Base-by-base conservation (phyloP, 805 yeast species). In the Schwanniomyces occidentalis region DNA sequence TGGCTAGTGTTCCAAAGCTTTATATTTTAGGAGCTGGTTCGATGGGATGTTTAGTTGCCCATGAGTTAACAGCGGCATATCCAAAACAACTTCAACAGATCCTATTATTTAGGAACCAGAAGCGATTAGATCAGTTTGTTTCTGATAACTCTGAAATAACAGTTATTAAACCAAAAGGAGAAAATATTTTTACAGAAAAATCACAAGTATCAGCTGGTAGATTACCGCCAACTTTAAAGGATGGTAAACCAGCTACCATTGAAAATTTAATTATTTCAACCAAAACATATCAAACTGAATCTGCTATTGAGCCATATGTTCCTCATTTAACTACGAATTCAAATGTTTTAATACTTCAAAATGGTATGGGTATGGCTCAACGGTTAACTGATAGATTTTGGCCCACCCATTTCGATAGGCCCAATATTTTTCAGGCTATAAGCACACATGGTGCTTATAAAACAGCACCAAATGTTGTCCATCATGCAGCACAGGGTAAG, bases 361-460 rank as follows among this genome's bases (percentile, higher is more conserved):
- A 93, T 56, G 99, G 89, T 1, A 71, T 89, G 69, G 98, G 98
- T 7, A 69, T 77, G 26, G 54, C 73, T 5, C 85, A 74, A 8
- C 68, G 71, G 37, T 47, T 87, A 8, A 54, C 65, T n/a, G 52
- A 59, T 2, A 52, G 61, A 15, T 57, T 78, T 6, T 85, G 91
- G 89, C 77, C 77, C 4, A 49, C 58, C 3, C 27, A 28, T 1
- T 33, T 41, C 2, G 47, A 43, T 0, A 54, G 77, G 34, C 96
- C 96, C 0, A 67, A 64, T 10, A 40, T 88, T 5, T 77, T 71
- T 49, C 85, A 80, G 51, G 96, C 90, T 35, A 80, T 90, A 16
- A 83, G 84, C 27, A 76, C 85, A 3, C 97, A 91, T 56, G 98
- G 96, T 8, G 86, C 83, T 0, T 83, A 74, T 58, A 76, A 78